phyloP scores from a whole-genome alignment of 2,329 filamentous ascomycete species.

The Cercospora berteroae region DNA sequence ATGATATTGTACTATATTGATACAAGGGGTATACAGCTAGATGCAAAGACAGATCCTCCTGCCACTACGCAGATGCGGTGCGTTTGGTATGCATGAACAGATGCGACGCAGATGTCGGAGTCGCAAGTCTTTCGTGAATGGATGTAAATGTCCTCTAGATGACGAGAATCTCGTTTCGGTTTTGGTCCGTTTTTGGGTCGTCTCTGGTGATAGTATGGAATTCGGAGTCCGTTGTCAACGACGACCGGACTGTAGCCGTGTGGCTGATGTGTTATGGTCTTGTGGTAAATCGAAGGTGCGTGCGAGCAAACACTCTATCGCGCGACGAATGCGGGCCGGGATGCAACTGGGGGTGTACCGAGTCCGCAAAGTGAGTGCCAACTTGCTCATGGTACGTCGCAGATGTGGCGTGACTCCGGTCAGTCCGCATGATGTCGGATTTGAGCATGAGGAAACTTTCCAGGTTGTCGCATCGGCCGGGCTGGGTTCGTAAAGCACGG shows the following conservation, averaged over 20 bases:
- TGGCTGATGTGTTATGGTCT: neutral
- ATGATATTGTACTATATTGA: neutral
- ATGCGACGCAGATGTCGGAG: neutral
- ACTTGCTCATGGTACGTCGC: neutral
- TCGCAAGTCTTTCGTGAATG: neutral
- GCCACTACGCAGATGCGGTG: neutral
- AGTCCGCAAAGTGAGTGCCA: neutral
- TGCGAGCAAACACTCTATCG: neutral
- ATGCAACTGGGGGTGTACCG: neutral
- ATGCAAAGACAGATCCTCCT: neutral
- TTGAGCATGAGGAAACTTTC: neutral
- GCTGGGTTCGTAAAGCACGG: constrained; percentile 2
- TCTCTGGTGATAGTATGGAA: neutral
- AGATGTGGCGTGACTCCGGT: neutral
- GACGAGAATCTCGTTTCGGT: neutral
- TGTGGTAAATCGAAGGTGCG: neutral
- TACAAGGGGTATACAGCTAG: neutral
- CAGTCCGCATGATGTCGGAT: neutral
- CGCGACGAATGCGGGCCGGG: neutral
- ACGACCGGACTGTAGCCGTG: neutral
- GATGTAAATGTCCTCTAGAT: neutral
- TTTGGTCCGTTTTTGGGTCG: neutral
- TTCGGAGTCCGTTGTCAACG: neutral
- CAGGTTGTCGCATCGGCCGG: neutral
- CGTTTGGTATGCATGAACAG: neutral